Evolutionary conservation across 2,329 filamentous ascomycete genomes (phyloP), one percentile per base, ranked within the genome.

Genomic region (Fusarium sp.): DNA sequence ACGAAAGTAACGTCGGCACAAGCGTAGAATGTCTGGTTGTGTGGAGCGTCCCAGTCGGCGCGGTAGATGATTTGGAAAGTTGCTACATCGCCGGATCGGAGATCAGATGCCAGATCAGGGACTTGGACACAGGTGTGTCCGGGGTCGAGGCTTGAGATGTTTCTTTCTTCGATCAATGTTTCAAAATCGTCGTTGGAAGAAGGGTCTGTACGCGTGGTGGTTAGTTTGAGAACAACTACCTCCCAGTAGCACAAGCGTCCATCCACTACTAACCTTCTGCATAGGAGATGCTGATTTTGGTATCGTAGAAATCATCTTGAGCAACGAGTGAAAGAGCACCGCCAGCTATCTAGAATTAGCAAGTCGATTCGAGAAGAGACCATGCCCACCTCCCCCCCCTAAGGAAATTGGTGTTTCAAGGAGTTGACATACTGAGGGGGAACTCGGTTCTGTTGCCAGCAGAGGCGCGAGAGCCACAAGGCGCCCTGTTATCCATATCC

Each of bases 241-340:
- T 31, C 1, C 13, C 6, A 9, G 2, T 11, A 10, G 19, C 19
- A 19, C 4, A 6, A 3, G 36, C 75, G 4, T 4, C 0, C 3
- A n/a, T n/a, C n/a, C n/a, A n/a, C n/a, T n/a, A 17, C 38, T 11
- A 72, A 85, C 84, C 75, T 48, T 80, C 75, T 6, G 72, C 71
- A 58, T 84, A 82, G 0, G 85, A 82, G 48, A 88, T 79, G 49
- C 80, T 78, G 17, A 88, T 76, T 46, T 81, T 77, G 21, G 85
- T 72, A 36, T 81, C 77, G 67, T 79, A 86, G 6, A 84, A 83
- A 46, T 86, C 82, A 55, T 86, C 81, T 39, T 86, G 83, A 17
- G 82, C 79, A 7, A 83, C 80, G 4, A 88, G 75, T 2, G 84
- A 78, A 13, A 88, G 76, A 41, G 79, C 76, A 11, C 84, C 85